phyloP scores from a whole-genome alignment of 2,329 filamentous ascomycete genomes.

The Hypoxylon sp. region DNA sequence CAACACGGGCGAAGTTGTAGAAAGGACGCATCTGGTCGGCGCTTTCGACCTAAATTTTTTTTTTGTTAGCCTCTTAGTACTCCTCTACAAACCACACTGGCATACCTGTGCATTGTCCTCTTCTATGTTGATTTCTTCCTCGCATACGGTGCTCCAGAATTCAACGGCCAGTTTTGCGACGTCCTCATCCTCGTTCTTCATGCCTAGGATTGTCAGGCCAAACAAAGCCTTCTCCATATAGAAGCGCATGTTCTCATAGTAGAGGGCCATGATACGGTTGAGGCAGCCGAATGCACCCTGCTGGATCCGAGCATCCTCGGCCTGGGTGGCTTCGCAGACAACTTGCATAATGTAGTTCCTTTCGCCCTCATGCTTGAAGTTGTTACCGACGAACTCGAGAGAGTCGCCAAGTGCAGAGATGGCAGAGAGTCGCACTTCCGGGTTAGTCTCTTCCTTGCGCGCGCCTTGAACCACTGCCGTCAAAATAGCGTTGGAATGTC shows the following conservation, averaged over 20 bases:
- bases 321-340: conserved; percentile 98
- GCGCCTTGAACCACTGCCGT: conserved; percentile 98
- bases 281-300: conserved; percentile 96
- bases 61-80: conserved; percentile 25
- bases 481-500: conserved; percentile 96
- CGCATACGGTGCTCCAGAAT: conserved; percentile 99
- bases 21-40: conserved; percentile 88
- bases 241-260: conserved; percentile 99
- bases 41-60: conserved; percentile 69
- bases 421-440: conserved; percentile 90
- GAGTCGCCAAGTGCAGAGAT: conserved; percentile 96
- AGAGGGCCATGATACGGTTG: conserved; percentile 98
- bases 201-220: conserved; percentile 95
- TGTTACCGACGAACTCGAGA: conserved; percentile 96
- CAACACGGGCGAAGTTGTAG: conserved; percentile 95
- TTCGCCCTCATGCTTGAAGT: conserved; percentile 99
- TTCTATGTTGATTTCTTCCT: conserved; percentile 97
- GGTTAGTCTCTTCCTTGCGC: conserved; percentile 93
- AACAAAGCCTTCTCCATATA: conserved; percentile 99
- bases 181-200: conserved; percentile 98
- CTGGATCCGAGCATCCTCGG: conserved; percentile 89
- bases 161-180: conserved; percentile 98
- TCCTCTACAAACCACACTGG: conserved; percentile 28
- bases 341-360: conserved; percentile 99
- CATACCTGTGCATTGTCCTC: conserved; percentile 89